These are phyloP conservation scores for Clavariopsis aquatica DNA, from an alignment of 495 filamentous ascomycete genomes.

Conservation along the genomic window DNA sequence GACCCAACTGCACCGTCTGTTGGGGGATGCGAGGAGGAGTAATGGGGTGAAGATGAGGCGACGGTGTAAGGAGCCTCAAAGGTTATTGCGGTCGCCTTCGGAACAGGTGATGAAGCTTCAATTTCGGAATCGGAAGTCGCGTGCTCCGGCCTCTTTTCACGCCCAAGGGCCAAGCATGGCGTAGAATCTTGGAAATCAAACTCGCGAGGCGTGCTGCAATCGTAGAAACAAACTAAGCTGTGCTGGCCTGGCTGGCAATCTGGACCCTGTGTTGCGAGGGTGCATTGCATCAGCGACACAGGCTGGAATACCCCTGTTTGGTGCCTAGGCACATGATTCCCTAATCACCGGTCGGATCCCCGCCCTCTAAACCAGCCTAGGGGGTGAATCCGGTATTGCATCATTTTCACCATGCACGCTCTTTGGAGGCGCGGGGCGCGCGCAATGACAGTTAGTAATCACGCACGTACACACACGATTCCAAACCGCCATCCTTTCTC, in stretches of 20 bases:
- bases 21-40: neutral
- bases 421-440: conserved; percentile 5
- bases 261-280: neutral
- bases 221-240: neutral
- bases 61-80: neutral
- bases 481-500: neutral
- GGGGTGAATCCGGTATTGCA: conserved; percentile 24
- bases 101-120: conserved; percentile 2
- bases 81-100: neutral
- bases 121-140: conserved; percentile 9
- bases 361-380: conserved; percentile 9
- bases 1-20: neutral
- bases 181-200: neutral
- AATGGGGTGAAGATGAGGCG: neutral
- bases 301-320: conserved; percentile 10
- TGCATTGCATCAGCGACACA: conserved; percentile 12
- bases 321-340: neutral
- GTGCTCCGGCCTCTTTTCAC: neutral
- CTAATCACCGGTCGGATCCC: conserved; percentile 11
- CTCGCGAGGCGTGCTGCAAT: neutral
- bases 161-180: neutral
- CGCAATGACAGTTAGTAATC: conserved; percentile 21
- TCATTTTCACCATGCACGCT: conserved; percentile 3
- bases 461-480: neutral
- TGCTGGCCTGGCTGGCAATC: neutral